Base-by-base conservation (phyloP, 257 asterid genomes). In the Leptodermis oblonga region DNA sequence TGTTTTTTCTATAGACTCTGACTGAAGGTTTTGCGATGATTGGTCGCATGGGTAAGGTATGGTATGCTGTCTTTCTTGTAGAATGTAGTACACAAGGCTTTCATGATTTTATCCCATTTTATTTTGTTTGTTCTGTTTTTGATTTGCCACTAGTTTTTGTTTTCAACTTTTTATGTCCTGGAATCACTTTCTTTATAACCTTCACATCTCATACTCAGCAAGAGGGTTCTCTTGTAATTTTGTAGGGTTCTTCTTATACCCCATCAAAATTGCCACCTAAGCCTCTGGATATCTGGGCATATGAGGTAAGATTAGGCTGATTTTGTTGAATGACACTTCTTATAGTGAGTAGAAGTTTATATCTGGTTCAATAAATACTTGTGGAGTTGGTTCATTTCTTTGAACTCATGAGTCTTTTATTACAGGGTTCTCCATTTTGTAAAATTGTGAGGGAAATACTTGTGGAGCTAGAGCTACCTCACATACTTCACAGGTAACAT, bases 271-370 rank as follows among this genome's bases (percentile, higher is more conserved):
- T 88, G 86, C 96, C 99, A 7, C 86, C 92, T 1, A 79, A 86
- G 82, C 97, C 97, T 53, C 96, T 93, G 25, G 92, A 88, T 77
- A 72, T 90, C 56, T 93, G 96, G 99, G 97, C 97, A 11, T 93
- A 88, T 54, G 99, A 90, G 96, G 99, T 90, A 73, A 75, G 83
- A 73, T 68, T 60, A 2, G 42, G 42, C 46, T 18, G 76, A 31
- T 63, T 49, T 74, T 31, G 51, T 41, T 28, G 67, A 41, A 8
- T 31, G 37, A 49, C 26, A 22, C 48, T 70, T 81, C 61, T 62
- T 31, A 25, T 58, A 41, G 45, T 41, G 56, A 41, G n/a, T 48
- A 58, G 4, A 56, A 69, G 65, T 3, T 34, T 17, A 69, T 17
- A 55, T 53, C 18, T 69, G 20, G n/a, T 58, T n/a, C 20, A 65